Evolutionary conservation across 2,329 filamentous ascomycete genomes (phyloP).

Genomic region (Trichophaea hybrida): DNA sequence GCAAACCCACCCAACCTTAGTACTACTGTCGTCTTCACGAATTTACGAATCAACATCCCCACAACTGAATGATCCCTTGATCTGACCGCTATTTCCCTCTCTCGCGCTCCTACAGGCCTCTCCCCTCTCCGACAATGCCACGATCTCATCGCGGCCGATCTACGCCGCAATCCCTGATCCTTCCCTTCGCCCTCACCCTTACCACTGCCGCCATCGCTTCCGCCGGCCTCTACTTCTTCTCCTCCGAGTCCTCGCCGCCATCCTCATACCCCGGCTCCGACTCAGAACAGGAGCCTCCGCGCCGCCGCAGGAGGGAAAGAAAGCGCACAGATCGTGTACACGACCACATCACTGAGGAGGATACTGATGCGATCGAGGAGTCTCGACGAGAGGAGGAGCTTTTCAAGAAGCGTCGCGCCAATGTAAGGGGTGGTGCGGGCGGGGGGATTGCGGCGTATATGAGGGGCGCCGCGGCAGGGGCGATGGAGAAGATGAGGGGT

Average conservation of each 20-base stretch:
- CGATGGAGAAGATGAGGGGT: not conserved
- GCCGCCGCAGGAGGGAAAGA: conserved; percentile 1
- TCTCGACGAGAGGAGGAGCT: conserved; percentile 11
- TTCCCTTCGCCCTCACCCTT: conserved; percentile 20
- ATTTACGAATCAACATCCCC: not conserved
- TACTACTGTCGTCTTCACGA: not conserved
- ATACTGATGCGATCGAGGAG: conserved; percentile 20
- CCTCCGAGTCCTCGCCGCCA: not conserved
- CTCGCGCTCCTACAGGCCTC: too few species aligned
- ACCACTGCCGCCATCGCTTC: conserved; percentile 19
- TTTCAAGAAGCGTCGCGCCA: not conserved
- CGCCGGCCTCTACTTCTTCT: conserved; percentile 18
- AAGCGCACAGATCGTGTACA: conserved; percentile 8
- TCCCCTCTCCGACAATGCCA: not conserved
- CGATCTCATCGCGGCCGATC: not conserved
- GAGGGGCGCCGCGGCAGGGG: not conserved
- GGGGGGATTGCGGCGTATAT: not conserved
- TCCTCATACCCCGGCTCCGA: conserved; percentile 8
- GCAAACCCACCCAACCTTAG: not conserved
- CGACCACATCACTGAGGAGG: conserved; percentile 20
- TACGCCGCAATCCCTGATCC: conserved; percentile 13
- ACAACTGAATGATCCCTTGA: not conserved
- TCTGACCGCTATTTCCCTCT: not conserved
- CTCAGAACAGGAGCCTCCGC: conserved; percentile 14
- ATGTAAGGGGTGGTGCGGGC: not conserved